Evolutionary conservation across 2,329 filamentous ascomycete genomes (phyloP).

Genomic region (Aspergillus arachidicola): DNA sequence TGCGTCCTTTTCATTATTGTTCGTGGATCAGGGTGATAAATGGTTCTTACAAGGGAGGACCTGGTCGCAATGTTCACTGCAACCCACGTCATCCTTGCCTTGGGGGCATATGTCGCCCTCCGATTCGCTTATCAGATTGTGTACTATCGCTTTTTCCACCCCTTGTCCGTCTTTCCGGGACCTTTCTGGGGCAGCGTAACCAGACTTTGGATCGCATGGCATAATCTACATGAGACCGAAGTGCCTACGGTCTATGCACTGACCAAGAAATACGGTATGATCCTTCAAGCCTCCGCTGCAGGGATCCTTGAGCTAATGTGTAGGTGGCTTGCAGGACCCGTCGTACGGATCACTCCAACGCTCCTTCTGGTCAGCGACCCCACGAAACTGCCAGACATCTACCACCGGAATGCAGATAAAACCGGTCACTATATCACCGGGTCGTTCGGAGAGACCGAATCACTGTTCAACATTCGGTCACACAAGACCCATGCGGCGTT

Average conservation of each 20-base stretch:
- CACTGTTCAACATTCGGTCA: constrained; percentile 61
- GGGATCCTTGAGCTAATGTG: background rate
- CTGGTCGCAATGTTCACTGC: constrained; percentile 31
- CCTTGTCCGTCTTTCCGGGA: constrained; percentile 56
- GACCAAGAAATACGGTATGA: constrained; percentile 53
- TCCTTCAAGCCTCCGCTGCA: background rate
- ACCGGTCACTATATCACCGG: constrained; percentile 62
- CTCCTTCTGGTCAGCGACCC: constrained; percentile 58
- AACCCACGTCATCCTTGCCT: constrained; percentile 25
- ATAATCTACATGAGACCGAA: constrained; percentile 54
- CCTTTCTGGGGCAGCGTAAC: constrained; percentile 59
- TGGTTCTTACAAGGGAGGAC: constrained; percentile 28
- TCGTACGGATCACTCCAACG: constrained; percentile 57
- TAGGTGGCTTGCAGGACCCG: constrained; percentile 44
- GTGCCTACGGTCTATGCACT: constrained; percentile 45
- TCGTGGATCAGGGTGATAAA: constrained; percentile 18
- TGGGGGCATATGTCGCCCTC: constrained; percentile 26
- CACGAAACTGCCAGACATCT: constrained; percentile 58
- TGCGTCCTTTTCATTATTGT: too few relatives aligned
- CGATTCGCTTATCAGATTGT: constrained; percentile 40
- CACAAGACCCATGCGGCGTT: constrained; percentile 54
- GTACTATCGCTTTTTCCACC: constrained; percentile 54
- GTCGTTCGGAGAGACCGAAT: constrained; percentile 58
- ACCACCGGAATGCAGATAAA: constrained; percentile 59
- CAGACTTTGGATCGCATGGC: constrained; percentile 57